phyloP scores from a whole-genome alignment of 1,284 basidiomycete species.

The Vanrija humicola region DNA sequence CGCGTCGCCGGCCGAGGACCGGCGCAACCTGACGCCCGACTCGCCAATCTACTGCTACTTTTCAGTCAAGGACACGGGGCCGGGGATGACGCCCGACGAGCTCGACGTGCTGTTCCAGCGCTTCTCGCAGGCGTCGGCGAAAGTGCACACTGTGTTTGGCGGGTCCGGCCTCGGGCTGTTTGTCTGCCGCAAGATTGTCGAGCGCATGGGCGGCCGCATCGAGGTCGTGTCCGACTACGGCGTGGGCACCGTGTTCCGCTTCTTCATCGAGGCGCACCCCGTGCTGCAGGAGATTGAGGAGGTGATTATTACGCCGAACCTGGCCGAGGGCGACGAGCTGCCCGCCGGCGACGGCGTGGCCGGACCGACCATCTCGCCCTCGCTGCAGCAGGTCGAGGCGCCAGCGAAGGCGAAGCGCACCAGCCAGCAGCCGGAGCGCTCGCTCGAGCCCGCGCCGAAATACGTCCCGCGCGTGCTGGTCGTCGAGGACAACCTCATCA shows the following conservation, averaged over 20 bases:
- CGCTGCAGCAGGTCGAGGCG: too few species aligned
- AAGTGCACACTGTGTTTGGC: constrained; percentile 39
- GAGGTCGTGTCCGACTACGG: constrained; percentile 18
- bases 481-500: constrained; percentile 39
- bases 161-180: constrained; percentile 38
- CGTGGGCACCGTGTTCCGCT: constrained; percentile 45
- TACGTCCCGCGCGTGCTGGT: constrained; percentile 16
- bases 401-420: background rate
- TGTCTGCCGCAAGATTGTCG: constrained; percentile 20
- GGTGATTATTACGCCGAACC: background rate
- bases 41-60: constrained; percentile 27
- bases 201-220: constrained; percentile 24
- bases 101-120: constrained; percentile 34
- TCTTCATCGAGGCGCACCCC: constrained; percentile 25
- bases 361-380: too few species aligned
- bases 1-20: constrained; percentile 1
- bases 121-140: constrained; percentile 34
- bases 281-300: too few species aligned
- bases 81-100: constrained; percentile 33
- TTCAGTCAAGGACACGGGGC: constrained; percentile 34
- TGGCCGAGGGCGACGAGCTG: background rate
- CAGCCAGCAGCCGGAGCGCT: too few species aligned
- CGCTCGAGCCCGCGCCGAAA: too few species aligned
- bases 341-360: too few species aligned
- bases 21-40: constrained; percentile 9